Evolutionary conservation across 768 basidiomycete species (phyloP), one percentile per base, ranked within the genome.

Genomic region (Amanita fuliginea): DNA sequence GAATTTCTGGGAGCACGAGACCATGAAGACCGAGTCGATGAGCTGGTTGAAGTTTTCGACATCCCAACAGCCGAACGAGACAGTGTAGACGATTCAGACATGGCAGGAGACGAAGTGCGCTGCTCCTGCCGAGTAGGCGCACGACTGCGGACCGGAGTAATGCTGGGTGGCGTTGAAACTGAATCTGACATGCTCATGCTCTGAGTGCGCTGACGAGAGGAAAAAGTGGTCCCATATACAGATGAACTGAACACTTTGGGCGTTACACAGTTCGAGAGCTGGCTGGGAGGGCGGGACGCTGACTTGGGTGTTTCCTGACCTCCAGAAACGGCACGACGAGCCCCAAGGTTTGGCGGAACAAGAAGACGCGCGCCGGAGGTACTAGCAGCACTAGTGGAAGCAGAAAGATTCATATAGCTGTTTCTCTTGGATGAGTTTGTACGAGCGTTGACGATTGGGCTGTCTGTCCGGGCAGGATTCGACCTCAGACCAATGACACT

Each of bases 161-260:
- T 46, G 41, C 68, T 59, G 28, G 68, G 59, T 7, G 67, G 60
- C 39, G 68, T 59, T 19, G 62, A 58, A 24, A 63, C 61, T 10
- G 70, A 62, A 51, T 69, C 63, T 37, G 71, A 74, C 9, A 83
- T 62, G 59, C 88, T 91, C 28, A 83, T 62, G 59, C 88, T 91
- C 28, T 73, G 65, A 18, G 87, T 89, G 18, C 89, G 76, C 57
- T 91, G 89, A 26, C 89, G 78, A n/a, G 89, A 91, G 28, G 89
- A 75, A 61, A 81, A 87, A 6, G 89, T 92, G 3, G 88, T 74
- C 26, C 69, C 69, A 53, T 75, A 73, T 16, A 86, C 45, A 16
- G 74, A 66, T n/a, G 69, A 56, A 35, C 61, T 62, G 50, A 76
- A 63, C 8, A 85, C 80, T 22, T 86, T 86, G 18, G 88, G 88